Conservation (phyloP, 495 filamentous ascomycete species). For the Bacidia rubella region DNA sequence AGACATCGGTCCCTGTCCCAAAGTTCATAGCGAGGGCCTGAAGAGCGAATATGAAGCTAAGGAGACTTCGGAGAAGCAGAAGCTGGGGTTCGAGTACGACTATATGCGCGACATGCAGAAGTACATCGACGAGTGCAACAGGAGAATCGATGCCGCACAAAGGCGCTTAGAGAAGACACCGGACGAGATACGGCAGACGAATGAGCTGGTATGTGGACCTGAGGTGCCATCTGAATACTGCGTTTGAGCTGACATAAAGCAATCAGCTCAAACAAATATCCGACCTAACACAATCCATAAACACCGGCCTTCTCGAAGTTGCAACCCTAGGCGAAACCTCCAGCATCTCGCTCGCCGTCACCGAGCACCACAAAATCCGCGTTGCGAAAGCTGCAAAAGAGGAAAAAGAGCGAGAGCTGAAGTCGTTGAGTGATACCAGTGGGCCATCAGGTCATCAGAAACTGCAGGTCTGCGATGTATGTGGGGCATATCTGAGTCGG, state of each 20-base stretch:
- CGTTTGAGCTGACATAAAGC: not conserved
- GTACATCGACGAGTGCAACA: conserved; percentile 94
- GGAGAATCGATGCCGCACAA: conserved; percentile 81
- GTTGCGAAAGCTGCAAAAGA: conserved; percentile 70
- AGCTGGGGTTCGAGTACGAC: conserved; percentile 87
- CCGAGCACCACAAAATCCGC: conserved; percentile 73
- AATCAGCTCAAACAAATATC: conserved; percentile 67
- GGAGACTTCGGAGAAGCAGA: conserved; percentile 47
- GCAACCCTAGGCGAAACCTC: conserved; percentile 72
- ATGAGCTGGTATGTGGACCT: conserved; percentile 51
- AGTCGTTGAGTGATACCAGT: conserved; percentile 77
- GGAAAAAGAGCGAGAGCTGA: conserved; percentile 77
- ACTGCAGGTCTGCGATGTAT: conserved; percentile 96
- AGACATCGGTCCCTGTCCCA: conserved; percentile 83
- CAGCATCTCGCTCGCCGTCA: conserved; percentile 64
- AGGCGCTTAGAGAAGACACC: conserved; percentile 90
- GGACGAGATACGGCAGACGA: conserved; percentile 96
- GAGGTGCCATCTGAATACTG: too few relatives aligned
- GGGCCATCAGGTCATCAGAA: conserved; percentile 94
- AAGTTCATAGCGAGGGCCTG: conserved; percentile 76
- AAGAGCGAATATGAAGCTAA: conserved; percentile 71
- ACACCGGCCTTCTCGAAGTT: conserved; percentile 72
- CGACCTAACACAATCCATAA: conserved; percentile 65
- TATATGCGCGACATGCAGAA: conserved; percentile 91
- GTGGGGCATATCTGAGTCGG: conserved; percentile 78